Conservation (phyloP, 768 basidiomycete species). For the Pisolithus microcarpus region DNA sequence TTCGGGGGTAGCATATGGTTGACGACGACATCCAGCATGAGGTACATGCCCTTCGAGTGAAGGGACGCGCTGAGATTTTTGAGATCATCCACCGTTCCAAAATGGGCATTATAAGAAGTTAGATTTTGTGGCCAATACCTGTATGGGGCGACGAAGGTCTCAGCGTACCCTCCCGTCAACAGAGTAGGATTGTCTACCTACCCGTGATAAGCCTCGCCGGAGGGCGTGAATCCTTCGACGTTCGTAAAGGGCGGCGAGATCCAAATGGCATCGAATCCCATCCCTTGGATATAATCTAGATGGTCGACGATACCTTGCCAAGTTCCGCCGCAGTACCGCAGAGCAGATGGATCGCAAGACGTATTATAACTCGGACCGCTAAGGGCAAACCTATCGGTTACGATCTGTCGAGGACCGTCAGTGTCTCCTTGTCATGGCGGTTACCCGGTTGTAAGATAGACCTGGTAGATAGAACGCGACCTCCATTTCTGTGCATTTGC, state of each 20-base stretch:
- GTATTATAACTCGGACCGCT: slow-evolving; percentile 29
- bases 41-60: slow-evolving; percentile 47
- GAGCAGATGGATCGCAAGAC: slow-evolving; percentile 39
- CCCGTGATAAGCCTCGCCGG: slow-evolving; percentile 56
- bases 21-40: slow-evolving; percentile 59
- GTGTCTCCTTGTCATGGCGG: not conserved
- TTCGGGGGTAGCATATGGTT: slow-evolving; percentile 47
- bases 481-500: slow-evolving; percentile 45
- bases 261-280: slow-evolving; percentile 59
- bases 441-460: slow-evolving; percentile 4
- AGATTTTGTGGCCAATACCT: slow-evolving; percentile 50
- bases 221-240: slow-evolving; percentile 39
- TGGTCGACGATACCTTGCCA: slow-evolving; percentile 46
- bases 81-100: slow-evolving; percentile 46
- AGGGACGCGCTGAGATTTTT: slow-evolving; percentile 39
- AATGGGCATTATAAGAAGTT: slow-evolving; percentile 42
- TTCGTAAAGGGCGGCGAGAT: slow-evolving; percentile 49
- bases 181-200: slow-evolving; percentile 9
- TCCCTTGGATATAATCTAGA: slow-evolving; percentile 56
- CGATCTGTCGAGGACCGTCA: slow-evolving; percentile 24
- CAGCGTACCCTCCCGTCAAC: not conserved
- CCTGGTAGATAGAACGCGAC: slow-evolving; percentile 50
- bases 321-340: slow-evolving; percentile 52
- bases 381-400: slow-evolving; percentile 59
- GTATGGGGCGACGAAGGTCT: not conserved